Evolutionary conservation across 148 eudicot species (phyloP).

Genomic region (Talinum fruticosum): DNA sequence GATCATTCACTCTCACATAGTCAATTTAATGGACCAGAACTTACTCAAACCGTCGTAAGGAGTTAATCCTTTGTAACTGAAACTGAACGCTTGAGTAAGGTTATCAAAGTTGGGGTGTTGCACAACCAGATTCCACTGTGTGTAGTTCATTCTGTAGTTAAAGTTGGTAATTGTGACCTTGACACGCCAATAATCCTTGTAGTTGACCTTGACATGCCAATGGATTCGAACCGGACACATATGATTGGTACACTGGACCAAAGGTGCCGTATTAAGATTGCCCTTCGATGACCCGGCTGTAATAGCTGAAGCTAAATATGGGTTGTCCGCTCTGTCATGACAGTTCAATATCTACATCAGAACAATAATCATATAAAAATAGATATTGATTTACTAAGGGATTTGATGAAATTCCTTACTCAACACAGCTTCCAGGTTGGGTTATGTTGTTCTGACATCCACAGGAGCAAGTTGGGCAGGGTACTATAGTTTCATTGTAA

Average conservation of each 20-base stretch:
- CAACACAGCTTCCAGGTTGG: slow-evolving; percentile 47
- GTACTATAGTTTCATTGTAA: slow-evolving; percentile 52
- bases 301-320: slow-evolving; percentile 48
- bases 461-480: slow-evolving; percentile 64
- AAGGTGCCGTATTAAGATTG: slow-evolving; percentile 26
- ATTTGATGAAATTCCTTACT: slow-evolving; percentile 30
- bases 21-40: slow-evolving; percentile 17
- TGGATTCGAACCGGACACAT: slow-evolving; percentile 75
- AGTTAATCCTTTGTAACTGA: slow-evolving; percentile 50
- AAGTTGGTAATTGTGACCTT: slow-evolving; percentile 61
- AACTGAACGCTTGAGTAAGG: slow-evolving; percentile 56
- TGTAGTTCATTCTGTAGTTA: slow-evolving; percentile 61
- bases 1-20: background rate
- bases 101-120: slow-evolving; percentile 66
- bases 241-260: slow-evolving; percentile 57
- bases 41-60: slow-evolving; percentile 52
- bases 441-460: slow-evolving; percentile 52
- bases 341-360: slow-evolving; percentile 9
- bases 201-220: slow-evolving; percentile 68
- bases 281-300: slow-evolving; percentile 30
- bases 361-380: slow-evolving; percentile 9
- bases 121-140: slow-evolving; percentile 66
- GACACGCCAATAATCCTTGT: slow-evolving; percentile 71
- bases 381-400: background rate
- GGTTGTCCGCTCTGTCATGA: slow-evolving; percentile 40